Evolutionary conservation across 75 land plant species (phyloP).

Genomic region (Sequoiadendron giganteum): DNA sequence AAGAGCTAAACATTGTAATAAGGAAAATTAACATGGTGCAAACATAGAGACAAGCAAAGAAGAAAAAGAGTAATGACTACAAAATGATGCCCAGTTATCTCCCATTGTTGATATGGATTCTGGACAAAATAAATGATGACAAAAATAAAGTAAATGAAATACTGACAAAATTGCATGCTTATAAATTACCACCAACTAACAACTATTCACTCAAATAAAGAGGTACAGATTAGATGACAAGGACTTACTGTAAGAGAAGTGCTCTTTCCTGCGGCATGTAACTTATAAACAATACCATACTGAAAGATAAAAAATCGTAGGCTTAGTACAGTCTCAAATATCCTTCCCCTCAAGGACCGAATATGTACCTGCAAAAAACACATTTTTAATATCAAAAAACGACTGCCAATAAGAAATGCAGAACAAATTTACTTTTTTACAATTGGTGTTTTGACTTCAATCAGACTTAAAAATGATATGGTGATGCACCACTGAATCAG

Average conservation of each 20-base stretch:
- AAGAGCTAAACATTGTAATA: background rate
- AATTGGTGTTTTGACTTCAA: background rate
- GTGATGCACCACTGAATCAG: background rate
- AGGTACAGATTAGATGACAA: background rate
- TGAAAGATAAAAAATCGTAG: slow-evolving; percentile 89
- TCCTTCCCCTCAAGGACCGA: slow-evolving; percentile 65
- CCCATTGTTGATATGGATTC: background rate
- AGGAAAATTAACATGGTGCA: background rate
- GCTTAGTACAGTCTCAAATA: slow-evolving; percentile 78
- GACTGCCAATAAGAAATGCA: background rate
- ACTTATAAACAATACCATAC: slow-evolving; percentile 94
- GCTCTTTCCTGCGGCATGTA: slow-evolving; percentile 43
- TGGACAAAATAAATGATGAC: background rate
- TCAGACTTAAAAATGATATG: background rate
- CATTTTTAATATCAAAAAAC: background rate
- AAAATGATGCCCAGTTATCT: background rate
- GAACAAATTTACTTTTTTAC: background rate
- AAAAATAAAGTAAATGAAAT: background rate
- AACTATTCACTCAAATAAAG: background rate
- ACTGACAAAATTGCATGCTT: background rate
- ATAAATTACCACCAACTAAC: background rate
- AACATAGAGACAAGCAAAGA: background rate
- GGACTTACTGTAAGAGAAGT: slow-evolving; percentile 61
- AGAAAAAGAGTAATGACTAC: background rate
- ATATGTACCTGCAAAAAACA: slow-evolving; percentile 62